Conservation (phyloP, 768 basidiomycete genomes). For the Trametes cubensis region DNA sequence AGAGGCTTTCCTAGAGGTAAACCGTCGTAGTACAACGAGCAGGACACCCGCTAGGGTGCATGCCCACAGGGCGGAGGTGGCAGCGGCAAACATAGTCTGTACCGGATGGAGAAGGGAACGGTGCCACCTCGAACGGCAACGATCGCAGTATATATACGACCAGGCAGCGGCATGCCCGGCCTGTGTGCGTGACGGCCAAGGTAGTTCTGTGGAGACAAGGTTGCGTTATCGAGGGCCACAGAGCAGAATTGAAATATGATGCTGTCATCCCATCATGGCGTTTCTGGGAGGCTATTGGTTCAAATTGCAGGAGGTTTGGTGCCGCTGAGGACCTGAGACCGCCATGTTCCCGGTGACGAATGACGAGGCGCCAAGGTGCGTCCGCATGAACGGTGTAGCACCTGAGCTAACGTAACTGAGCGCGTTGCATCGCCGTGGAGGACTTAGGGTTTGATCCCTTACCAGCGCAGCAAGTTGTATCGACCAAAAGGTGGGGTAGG, state of each 20-base stretch:
- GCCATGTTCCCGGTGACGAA: no score
- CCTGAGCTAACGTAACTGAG: no score
- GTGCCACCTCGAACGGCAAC: not conserved
- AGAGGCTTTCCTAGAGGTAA: not conserved
- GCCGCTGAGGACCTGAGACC: no score
- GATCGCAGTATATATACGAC: not conserved
- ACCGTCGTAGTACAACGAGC: not conserved
- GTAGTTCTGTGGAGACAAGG: not conserved
- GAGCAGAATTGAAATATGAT: not conserved
- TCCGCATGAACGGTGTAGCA: no score
- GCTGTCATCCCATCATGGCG: not conserved
- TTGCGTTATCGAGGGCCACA: not conserved
- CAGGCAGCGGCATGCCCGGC: not conserved
- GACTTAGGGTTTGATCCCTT: no score
- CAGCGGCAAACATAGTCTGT: not conserved
- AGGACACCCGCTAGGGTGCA: not conserved
- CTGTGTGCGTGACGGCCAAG: not conserved
- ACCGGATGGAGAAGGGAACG: not conserved
- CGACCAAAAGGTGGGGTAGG: no score
- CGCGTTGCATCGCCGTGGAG: no score
- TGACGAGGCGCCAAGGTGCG: no score
- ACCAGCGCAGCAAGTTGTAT: no score
- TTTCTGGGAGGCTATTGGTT: no score
- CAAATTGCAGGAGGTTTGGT: no score
- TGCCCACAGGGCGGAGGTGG: conserved; percentile 1